phyloP scores from a whole-genome alignment of 352 stramenopile species.

The Phytophthora pluvialis region DNA sequence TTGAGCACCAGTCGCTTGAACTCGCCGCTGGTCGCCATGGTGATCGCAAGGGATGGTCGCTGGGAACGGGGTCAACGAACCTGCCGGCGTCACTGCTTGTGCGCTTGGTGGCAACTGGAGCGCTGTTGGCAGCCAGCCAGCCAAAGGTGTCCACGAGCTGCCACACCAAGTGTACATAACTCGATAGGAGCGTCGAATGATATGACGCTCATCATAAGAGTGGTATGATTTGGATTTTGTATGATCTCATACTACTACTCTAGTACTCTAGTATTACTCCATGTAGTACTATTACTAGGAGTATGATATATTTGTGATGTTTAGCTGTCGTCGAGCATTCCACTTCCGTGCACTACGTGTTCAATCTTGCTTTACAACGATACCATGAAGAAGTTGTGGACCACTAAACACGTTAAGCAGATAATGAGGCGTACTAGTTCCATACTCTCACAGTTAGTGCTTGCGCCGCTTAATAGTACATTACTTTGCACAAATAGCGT shows the following conservation, averaged over 20 bases:
- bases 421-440: background rate
- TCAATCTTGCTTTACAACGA: no score
- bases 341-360: no score
- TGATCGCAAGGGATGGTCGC: background rate
- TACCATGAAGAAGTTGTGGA: background rate
- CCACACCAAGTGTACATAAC: slow-evolving; percentile 4
- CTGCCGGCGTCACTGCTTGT: slow-evolving; percentile 4
- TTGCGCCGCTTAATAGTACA: slow-evolving; percentile 10
- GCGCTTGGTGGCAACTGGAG: slow-evolving; percentile 19
- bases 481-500: slow-evolving; percentile 13
- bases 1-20: slow-evolving; percentile 90
- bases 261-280: background rate
- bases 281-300: background rate
- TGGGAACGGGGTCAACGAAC: background rate
- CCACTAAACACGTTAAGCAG: no score
- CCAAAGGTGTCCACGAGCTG: background rate
- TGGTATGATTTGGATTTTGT: no score
- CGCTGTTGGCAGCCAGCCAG: slow-evolving; percentile 28
- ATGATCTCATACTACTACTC: no score
- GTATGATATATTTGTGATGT: background rate
- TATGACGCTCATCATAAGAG: no score
- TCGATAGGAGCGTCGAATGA: background rate
- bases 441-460: slow-evolving; percentile 8
- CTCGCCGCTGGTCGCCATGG: slow-evolving; percentile 75
- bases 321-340: background rate